Evolutionary conservation across 106 monocot species (phyloP).

Genomic region (Platanthera guangdongensis): DNA sequence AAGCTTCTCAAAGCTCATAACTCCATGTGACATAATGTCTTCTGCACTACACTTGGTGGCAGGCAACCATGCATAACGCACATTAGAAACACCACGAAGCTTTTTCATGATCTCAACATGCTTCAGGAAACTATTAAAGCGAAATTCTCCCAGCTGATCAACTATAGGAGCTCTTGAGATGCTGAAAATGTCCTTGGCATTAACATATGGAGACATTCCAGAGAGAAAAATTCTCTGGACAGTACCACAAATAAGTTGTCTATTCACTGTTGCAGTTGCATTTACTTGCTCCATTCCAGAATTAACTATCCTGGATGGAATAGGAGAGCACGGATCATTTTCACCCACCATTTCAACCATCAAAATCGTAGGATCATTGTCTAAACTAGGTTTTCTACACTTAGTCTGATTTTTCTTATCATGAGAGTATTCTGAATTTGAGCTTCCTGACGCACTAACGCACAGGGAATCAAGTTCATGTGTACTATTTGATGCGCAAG

Average conservation of each 20-base stretch:
- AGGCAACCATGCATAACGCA: conserved; percentile 84
- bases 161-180: conserved; percentile 40
- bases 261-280: conserved; percentile 8
- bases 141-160: conserved; percentile 31
- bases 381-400: conserved; percentile 7
- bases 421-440: conserved; percentile 38
- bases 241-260: conserved; percentile 16
- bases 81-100: conserved; percentile 68
- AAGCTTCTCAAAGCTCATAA: conserved; percentile 31
- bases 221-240: conserved; percentile 63
- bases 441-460: conserved; percentile 49
- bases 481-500: conserved; percentile 25
- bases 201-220: conserved; percentile 45
- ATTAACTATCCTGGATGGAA: conserved; percentile 3
- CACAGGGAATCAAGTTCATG: conserved; percentile 17
- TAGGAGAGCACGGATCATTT: conserved; percentile 44
- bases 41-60: conserved; percentile 47
- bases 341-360: conserved; percentile 48
- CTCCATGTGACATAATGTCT: conserved; percentile 44
- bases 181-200: conserved; percentile 51
- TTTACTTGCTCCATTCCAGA: conserved; percentile 10
- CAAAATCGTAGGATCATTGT: conserved; percentile 7
- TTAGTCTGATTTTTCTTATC: conserved; percentile 11
- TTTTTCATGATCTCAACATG: conserved; percentile 41
- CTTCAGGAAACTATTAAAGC: conserved; percentile 53